These are phyloP conservation scores for Calocera cornea DNA, from an alignment of 768 basidiomycete species.

Conservation along the genomic window DNA sequence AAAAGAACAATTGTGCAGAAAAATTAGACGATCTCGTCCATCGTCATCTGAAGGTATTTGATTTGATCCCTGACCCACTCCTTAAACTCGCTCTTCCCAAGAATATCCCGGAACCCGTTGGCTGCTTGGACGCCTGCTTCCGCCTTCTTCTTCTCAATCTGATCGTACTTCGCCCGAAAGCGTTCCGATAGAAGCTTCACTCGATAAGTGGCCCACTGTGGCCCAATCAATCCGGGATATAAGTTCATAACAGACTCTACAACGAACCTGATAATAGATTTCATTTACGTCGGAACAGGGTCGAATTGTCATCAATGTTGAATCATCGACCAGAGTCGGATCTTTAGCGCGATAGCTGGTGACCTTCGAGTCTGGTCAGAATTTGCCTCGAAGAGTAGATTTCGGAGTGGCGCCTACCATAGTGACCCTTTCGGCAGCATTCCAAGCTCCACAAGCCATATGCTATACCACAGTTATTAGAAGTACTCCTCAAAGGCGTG, in stretches of 20 bases:
- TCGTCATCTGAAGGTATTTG: slow-evolving; percentile 5
- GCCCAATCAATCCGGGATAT: not conserved
- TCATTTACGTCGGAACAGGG: slow-evolving; percentile 6
- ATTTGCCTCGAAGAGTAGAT: not conserved
- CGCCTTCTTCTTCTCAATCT: slow-evolving; percentile 7
- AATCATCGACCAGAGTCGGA: slow-evolving; percentile 7
- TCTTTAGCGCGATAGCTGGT: slow-evolving; percentile 11
- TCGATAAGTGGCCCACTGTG: slow-evolving; percentile 6
- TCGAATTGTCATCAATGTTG: slow-evolving; percentile 7
- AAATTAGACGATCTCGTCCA: slow-evolving; percentile 2
- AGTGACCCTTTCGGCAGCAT: slow-evolving; percentile 5
- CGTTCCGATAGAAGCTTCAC: slow-evolving; percentile 9
- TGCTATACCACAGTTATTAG: slow-evolving; percentile 4
- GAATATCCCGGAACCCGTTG: not conserved
- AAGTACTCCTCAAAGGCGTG: not conserved
- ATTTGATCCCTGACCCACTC: not conserved
- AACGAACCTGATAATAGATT: slow-evolving; percentile 10
- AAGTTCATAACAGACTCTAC: not conserved
- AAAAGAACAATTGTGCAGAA: not conserved
- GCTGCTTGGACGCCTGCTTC: not conserved
- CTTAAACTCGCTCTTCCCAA: not conserved
- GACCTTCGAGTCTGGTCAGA: slow-evolving; percentile 5
- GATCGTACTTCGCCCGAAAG: not conserved
- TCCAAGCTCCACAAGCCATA: slow-evolving; percentile 9
- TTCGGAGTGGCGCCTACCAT: not conserved